A percentile compares a stretch with the other conserved stretches of the same genome.
Evolutionary conservation across 805 yeast genomes (phyloP).

Genomic region (Naumovozyma castellii): DNA sequence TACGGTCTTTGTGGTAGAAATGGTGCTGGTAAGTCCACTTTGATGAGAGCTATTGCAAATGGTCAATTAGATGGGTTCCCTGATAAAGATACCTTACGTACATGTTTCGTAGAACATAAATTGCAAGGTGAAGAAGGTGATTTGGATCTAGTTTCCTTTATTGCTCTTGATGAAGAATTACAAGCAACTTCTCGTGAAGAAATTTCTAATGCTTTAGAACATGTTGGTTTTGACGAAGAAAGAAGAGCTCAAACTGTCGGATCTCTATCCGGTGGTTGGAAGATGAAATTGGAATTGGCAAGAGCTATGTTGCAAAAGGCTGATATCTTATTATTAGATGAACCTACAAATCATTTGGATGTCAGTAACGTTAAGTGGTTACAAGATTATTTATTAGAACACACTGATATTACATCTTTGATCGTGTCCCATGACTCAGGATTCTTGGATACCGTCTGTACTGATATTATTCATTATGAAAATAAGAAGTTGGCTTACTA

Average conservation of each 20-base stretch:
- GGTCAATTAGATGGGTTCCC: conserved; percentile 98
- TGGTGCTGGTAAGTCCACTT: conserved; percentile 97
- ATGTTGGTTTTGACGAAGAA: conserved; percentile 87
- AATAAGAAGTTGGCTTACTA: conserved; percentile 89
- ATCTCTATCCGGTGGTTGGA: conserved; percentile 97
- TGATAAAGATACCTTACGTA: conserved; percentile 69
- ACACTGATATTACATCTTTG: conserved; percentile 82
- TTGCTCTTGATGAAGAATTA: conserved; percentile 82
- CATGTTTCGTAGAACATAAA: conserved; percentile 96
- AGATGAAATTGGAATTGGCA: conserved; percentile 97
- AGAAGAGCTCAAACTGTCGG: conserved; percentile 88
- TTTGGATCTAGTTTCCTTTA: conserved; percentile 77
- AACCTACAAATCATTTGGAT: conserved; percentile 98
- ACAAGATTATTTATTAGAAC: conserved; percentile 72
- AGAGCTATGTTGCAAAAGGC: conserved; percentile 98
- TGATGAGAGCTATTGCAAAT: conserved; percentile 92
- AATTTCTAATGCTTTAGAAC: conserved; percentile 63
- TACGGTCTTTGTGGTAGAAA: conserved; percentile 97
- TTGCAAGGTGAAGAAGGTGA: conserved; percentile 92
- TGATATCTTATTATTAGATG: conserved; percentile 87
- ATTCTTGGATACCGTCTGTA: conserved; percentile 89
- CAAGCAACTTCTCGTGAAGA: conserved; percentile 52
- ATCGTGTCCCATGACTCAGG: conserved; percentile 98
- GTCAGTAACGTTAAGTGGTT: conserved; percentile 90
- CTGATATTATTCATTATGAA: conserved; percentile 94